Evolutionary conservation across 2,329 filamentous ascomycete species (phyloP), one percentile per base, ranked within the genome.

Genomic region (Bipolaris cookei): DNA sequence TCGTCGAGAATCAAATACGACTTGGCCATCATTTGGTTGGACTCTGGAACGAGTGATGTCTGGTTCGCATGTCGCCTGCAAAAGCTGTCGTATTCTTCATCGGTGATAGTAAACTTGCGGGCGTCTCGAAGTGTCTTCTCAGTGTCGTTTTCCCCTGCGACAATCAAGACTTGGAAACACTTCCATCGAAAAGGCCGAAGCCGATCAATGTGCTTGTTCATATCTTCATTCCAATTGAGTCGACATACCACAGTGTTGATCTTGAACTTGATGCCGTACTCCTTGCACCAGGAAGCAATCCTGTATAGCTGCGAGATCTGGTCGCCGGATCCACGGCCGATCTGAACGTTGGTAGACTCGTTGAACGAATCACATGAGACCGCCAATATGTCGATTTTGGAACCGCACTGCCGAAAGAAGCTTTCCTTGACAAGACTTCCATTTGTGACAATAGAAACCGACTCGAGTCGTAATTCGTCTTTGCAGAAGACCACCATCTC

Each of bases 121-220:
- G 48, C 37, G 14, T 52, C 54, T 8, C 48, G 48, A 13, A 46
- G 45, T 7, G 47, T 11, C 1, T 18, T 47, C 14, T 20, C 46
- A 25, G 44, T n/a, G 6, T 52, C 54, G 32, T 52, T 56, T 23
- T 52, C 54, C n/a, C 54, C 54, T 21, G 32, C 48, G 1, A 56
- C 43, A 23, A 56, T 42, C 35, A 56, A 37, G 30, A 49, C 51
- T 11, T 56, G 48, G 37, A 56, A 52, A 1, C 41, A 37, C 35
- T 56, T 52, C 54, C 47, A 56, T 16, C 54, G 47, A 47, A 56
- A 56, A 21, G 54, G 47, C n/a, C 42, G 48, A 23, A 56, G 48
- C 37, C 47, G 25, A 6, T 47, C 35, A 11, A 56, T 47, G 3
- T 52, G 23, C 35, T 28, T 43, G 10, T 34, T 30, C 48, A 52